Base-by-base conservation (phyloP, 2,329 filamentous ascomycete genomes). In the Cryoendolithus antarcticus region DNA sequence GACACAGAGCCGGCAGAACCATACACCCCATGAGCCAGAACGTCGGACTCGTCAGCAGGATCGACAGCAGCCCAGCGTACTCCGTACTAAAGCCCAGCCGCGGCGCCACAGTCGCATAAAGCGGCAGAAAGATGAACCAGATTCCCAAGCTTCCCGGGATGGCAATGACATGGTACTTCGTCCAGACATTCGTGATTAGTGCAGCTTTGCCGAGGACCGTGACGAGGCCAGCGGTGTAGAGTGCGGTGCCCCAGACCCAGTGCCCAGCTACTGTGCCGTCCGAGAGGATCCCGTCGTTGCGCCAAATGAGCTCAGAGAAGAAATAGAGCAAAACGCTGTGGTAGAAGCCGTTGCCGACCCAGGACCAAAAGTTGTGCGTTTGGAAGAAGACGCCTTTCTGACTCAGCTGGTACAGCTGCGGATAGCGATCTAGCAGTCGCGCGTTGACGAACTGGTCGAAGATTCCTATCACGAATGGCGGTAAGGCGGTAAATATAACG, bases 361-460 rank as follows among this genome's bases (percentile, higher is more conserved):
- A 98, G 29, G 85, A 79, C 60, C 78, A 80, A 64, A 96, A 98
- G 19, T 86, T 88, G 60, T 88, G 84, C 63, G 89, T 78, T 55
- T 78, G 84, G 74, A 98, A 98, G 62, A 95, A 96, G 34, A 82
- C 71, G 49, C 93, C 93, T 54, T 84, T 83, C 62, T 98, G 91
- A 32, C 86, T 89, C 47, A 96, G 77, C 47, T 82, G 79, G 63
- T 98, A 98, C 11, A 98, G 74, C 60, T 98, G 93, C 9, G 91
- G 91, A 59, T 98, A 98, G 21, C 91, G 78, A 62, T 98, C 91
- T 9, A 98, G 72, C 13, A 98, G 70, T 15, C 91, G 80, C 5
- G 93, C 91, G 32, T 86, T 94, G 55, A 98, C 86, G 63, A 93
- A 96, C 59, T 98, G 93, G 60, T 98, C 93, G 48, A 95, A 85